These are phyloP conservation scores for Diplodia sapinea DNA, from an alignment of 2,329 filamentous ascomycete genomes.

Conservation along the genomic window DNA sequence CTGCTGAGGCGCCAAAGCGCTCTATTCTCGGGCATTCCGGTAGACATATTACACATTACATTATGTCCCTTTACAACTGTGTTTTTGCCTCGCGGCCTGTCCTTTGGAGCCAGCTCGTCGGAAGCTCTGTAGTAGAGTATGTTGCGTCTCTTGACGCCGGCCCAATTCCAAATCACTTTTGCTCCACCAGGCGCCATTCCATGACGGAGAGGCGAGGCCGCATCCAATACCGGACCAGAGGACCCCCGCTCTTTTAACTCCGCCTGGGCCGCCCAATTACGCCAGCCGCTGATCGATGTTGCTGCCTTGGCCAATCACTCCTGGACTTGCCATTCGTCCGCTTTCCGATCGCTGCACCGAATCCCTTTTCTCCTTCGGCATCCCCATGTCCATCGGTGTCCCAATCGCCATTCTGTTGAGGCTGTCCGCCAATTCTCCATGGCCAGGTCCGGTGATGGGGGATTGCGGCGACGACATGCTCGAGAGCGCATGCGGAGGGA, in stretches of 20 bases:
- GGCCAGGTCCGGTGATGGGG: constrained; percentile 9
- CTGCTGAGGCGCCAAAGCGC: background rate
- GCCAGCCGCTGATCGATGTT: constrained; percentile 26
- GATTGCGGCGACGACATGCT: constrained; percentile 28
- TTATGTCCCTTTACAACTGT: background rate
- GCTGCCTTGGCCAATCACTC: constrained; percentile 29
- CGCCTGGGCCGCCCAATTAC: constrained; percentile 16
- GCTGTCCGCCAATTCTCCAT: constrained; percentile 15
- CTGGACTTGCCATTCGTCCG: constrained; percentile 4
- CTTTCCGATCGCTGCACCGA: constrained; percentile 27
- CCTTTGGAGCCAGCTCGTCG: background rate
- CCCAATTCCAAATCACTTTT: constrained; percentile 11
- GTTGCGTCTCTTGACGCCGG: constrained; percentile 11
- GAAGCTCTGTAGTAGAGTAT: background rate
- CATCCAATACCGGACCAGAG: constrained; percentile 1
- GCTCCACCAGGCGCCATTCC: constrained; percentile 22
- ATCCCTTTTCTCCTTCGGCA: constrained; percentile 25
- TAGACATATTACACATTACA: constrained; percentile 17
- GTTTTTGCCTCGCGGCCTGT: background rate
- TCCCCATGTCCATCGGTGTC: background rate
- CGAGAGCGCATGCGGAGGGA: constrained; percentile 14
- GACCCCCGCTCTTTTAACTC: constrained; percentile 9
- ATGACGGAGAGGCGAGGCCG: constrained; percentile 10
- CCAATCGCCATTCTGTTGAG: constrained; percentile 24
- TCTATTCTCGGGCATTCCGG: constrained; percentile 4